Evolutionary conservation across 139 green algal species (phyloP).

Genomic region (Spirogloea muscicola): DNA sequence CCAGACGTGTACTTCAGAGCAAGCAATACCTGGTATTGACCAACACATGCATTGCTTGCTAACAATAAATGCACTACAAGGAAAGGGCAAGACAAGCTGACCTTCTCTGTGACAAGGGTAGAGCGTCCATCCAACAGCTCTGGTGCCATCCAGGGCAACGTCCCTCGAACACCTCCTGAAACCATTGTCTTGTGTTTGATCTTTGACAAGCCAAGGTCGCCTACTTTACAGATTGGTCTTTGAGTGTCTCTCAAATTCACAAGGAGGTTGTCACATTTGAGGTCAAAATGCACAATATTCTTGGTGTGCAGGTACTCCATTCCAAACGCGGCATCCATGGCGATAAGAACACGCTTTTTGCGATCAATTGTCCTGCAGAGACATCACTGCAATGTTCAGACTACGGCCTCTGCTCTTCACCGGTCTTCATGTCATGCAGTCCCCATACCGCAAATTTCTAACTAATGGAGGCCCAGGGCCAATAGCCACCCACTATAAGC

Average conservation of each 20-base stretch:
- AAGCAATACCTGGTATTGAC: too few species aligned
- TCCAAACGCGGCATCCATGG: slow-evolving; percentile 70
- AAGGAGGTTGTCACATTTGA: slow-evolving; percentile 91
- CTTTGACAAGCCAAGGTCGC: slow-evolving; percentile 69
- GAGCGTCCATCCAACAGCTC: slow-evolving; percentile 62
- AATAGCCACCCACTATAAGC: too few species aligned
- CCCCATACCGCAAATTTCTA: too few species aligned
- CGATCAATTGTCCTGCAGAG: slow-evolving; percentile 30
- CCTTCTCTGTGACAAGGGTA: slow-evolving; percentile 49
- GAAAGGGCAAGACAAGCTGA: too few species aligned
- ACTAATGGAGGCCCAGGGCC: too few species aligned
- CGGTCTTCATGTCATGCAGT: too few species aligned
- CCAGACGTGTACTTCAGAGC: too few species aligned
- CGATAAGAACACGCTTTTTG: slow-evolving; percentile 66
- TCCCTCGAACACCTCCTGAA: slow-evolving; percentile 67
- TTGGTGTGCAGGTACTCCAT: slow-evolving; percentile 86
- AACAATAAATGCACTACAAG: too few species aligned
- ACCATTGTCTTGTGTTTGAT: slow-evolving; percentile 66
- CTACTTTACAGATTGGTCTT: slow-evolving; percentile 50
- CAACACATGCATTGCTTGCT: too few species aligned
- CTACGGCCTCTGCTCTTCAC: too few species aligned
- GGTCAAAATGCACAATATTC: slow-evolving; percentile 90
- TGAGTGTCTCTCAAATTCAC: slow-evolving; percentile 55
- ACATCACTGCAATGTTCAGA: too few species aligned
- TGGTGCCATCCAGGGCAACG: slow-evolving; percentile 70